Base-by-base conservation (phyloP, 805 yeast genomes). In the Blastobotrys terrestris region DNA sequence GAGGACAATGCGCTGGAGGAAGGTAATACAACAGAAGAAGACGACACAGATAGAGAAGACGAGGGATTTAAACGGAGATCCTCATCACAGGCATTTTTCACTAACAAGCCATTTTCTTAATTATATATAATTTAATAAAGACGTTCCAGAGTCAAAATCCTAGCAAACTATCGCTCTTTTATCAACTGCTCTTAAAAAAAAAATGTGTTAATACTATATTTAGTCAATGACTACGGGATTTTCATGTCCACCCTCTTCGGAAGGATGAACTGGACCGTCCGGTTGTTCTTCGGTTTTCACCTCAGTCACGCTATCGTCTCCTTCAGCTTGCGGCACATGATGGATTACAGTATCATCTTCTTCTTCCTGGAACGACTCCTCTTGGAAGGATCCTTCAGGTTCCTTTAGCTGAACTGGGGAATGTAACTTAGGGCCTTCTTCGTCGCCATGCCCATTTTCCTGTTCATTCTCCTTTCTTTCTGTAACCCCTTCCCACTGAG, bases 41-140 rank as follows among this genome's bases (percentile, higher is more conserved):
- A 52, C 14, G 56, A 53, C 39, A 53, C 55, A 3, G 58, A 55
- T 35, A 49, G 44, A 18, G 58, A 55, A 31, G 35, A 26, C 11
- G 35, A 26, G 35, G 35, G 35, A 6, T 26, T 6, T 6, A 21
- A 13, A 31, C 31, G 20, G 21, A 16, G 21, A 44, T 26, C 47
- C 20, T 20, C 47, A 7, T 26, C 47, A n/a, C 47, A 20, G 31
- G 31, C 21, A 26, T 44, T 44, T 44, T 44, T 44, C 31, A 26
- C 35, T 26, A 26, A 26, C 35, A n/a, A 20, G 47, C 18, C 31
- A 26, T 20, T 44, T 14, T 26, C 47, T 16, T n/a, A 44, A 20
- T 44, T 26, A 26, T 26, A 26, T 22, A 14, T 35, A 22, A 46
- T 42, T 8, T 31, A 15, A 41, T 16, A 41, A 19, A 41, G 20